Evolutionary conservation across 2,329 filamentous ascomycete genomes (phyloP), one percentile per base, ranked within the genome.

Genomic region (Whalleya microplaca): DNA sequence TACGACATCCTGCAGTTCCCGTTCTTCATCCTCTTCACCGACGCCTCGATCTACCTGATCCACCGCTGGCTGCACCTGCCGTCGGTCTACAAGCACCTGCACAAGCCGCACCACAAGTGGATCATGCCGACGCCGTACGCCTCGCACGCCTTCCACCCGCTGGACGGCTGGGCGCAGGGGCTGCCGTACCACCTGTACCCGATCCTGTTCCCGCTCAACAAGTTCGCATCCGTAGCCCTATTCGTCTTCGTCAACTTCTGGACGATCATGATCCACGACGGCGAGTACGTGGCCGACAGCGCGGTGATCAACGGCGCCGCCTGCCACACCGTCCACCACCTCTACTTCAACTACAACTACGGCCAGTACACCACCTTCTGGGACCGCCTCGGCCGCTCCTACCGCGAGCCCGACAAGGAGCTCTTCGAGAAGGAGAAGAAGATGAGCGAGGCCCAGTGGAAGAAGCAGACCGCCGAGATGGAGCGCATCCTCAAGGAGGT

Each of bases 101-200:
- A 98, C 84, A 98, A 98, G 85, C 89, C 92, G 64, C 94, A 98
- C 77, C 94, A 98, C 86, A 97, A 96, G 80, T 98, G 94, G 94
- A 97, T 98, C 76, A 96, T 97, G 91, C 94, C 94, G 2, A 96
- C 92, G 2, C 94, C 94, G 0, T 97, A 86, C 73, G 93, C 94
- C 42, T 92, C 89, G 66, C 90, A 96, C 71, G 94, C 94, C 55
- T 98, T 98, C 84, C 92, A 98, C 79, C 93, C 94, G 1, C 73
- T 97, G 50, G 94, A 98, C 71, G 94, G 94, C 70, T 97, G 89
- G 76, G 83, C 87, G 10, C 94, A 98, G 79, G 90, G 89, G 58
- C 73, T 96, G 45, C 94, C 94, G 0, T 98, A 98, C 78, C 94
- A 98, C 77, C 67, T 96, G 64, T 97, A 94, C 78, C 92, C 93